Base-by-base conservation (phyloP, 768 basidiomycete genomes). In the Holtermannia corniformis region DNA sequence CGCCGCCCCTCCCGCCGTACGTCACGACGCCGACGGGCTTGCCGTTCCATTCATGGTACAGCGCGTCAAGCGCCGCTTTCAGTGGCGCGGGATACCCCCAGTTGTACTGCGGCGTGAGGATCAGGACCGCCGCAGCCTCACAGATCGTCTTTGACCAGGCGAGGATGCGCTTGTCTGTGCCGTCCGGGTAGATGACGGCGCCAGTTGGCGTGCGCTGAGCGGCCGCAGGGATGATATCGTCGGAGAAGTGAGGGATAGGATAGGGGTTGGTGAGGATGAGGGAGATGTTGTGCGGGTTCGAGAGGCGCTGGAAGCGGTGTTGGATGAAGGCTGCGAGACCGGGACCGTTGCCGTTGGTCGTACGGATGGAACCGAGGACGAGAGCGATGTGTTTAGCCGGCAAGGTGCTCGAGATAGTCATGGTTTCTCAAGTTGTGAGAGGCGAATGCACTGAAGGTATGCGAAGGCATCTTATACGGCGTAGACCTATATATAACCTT, bases 91-190 rank as follows among this genome's bases (percentile, higher is more conserved):
- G 74, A 61, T 70, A 68, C 3, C 70, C 65, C 61, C 73, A 72
- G 62, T 76, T 76, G 64, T 75, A 75, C 58, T 76, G 75, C 19
- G 76, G 74, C 1, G 73, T 63, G 54, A 76, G 47, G 52, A 76
- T 57, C 47, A 75, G 58, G 60, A 75, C 60, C 1, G 58, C 75
- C 51, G 67, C 59, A 66, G 59, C 70, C 3, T 54, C 55, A 42
- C 60, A 44, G 44, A 73, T 57, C 51, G 69, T 63, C 5, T 45
- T 54, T 14, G 68, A 71, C 71, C 74, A 76, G 14, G 63, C 59
- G 48, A 64, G 65, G 5, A 74, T 58, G 28, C n/a, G n/a, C n/a
- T n/a, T n/a, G n/a, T n/a, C n/a, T n/a, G 50, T 32, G 2, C 65
- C 56, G 45, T 70, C 59, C 25, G 67, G 45, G 58, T 76, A 74